Base-by-base conservation (phyloP, 768 basidiomycete species). In the Artomyces pyxidatus region DNA sequence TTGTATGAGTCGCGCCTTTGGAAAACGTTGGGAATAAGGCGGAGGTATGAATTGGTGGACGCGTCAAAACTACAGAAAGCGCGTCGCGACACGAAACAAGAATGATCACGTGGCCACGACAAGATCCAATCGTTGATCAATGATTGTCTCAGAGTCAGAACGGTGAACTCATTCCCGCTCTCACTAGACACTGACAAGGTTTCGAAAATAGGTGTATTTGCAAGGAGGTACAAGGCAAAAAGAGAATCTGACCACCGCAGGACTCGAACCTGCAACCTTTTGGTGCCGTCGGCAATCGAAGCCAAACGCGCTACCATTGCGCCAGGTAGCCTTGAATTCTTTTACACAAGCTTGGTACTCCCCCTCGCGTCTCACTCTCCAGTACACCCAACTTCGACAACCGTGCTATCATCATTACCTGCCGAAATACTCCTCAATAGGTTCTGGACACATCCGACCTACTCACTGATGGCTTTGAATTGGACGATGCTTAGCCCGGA, bases 181-280 rank as follows among this genome's bases (percentile, higher is more conserved):
- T n/a, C n/a, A n/a, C n/a, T n/a, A n/a, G n/a, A n/a, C n/a, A n/a
- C n/a, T n/a, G 30, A 16, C 30, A 32, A 2, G 10, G 32, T 35
- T 11, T 35, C 3, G 11, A 44, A 44, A 44, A 44, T 19, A 19
- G 25, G 12, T 21, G 42, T 11, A 9, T n/a, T n/a, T n/a, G n/a
- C n/a, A 26, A 44, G 23, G 6, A 5, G 10, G 16, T 10, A 40
- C 2, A 40, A 40, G 12, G 21, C 14, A 44, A 54, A 54, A 53
- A 53, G 11, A 4, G 11, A 41, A 5, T 4, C 19, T 55, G 53
- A 55, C 49, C 81, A 84, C 83, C 81, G 83, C 85, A 87, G 85
- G 86, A 85, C 83, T 88, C 85, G 85, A 88, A 88, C 86, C 85
- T 88, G 85, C 85, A 88, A 83, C 85, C 86, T 88, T 83, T 85